Evolutionary conservation across 768 basidiomycete species (phyloP).

Genomic region (Exidia glandulosa): DNA sequence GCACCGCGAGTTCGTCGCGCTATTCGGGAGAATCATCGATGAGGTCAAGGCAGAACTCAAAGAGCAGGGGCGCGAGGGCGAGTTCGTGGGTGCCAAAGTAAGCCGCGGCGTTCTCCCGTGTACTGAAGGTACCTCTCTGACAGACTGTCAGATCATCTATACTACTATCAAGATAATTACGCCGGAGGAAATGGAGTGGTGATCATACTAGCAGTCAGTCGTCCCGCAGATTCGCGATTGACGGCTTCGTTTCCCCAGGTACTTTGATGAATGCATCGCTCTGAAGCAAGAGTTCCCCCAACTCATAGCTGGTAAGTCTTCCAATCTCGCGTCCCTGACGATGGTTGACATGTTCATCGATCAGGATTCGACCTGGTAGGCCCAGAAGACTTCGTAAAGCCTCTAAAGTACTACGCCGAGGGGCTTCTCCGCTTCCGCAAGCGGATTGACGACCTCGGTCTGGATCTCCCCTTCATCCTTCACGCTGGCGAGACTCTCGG

Average conservation of each 20-base stretch:
- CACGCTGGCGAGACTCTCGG: slow-evolving; percentile 76
- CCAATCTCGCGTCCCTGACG: not conserved
- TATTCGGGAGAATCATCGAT: slow-evolving; percentile 39
- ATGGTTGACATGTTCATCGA: not conserved
- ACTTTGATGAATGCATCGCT: slow-evolving; percentile 56
- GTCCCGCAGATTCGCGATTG: not conserved
- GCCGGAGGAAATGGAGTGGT: slow-evolving; percentile 48
- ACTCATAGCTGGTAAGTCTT: slow-evolving; percentile 45
- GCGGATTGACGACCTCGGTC: slow-evolving; percentile 41
- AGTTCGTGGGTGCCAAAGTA: slow-evolving; percentile 60
- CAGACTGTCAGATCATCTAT: slow-evolving; percentile 50
- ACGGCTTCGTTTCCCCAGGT: not conserved
- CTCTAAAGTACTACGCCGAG: slow-evolving; percentile 52
- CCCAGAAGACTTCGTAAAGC: slow-evolving; percentile 48
- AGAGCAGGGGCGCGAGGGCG: slow-evolving; percentile 40
- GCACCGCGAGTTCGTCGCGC: slow-evolving; percentile 47
- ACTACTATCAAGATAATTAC: slow-evolving; percentile 46
- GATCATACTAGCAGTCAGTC: not conserved
- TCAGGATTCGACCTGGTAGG: slow-evolving; percentile 77
- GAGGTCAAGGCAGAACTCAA: slow-evolving; percentile 44
- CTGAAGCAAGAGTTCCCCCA: slow-evolving; percentile 68
- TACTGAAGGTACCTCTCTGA: no score
- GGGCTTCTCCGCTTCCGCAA: slow-evolving; percentile 48
- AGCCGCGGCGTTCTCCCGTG: slow-evolving; percentile 4
- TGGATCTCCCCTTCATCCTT: slow-evolving; percentile 67